These are phyloP conservation scores for Starmerella vitae DNA, from an alignment of 805 yeast genomes.

Conservation along the genomic window DNA sequence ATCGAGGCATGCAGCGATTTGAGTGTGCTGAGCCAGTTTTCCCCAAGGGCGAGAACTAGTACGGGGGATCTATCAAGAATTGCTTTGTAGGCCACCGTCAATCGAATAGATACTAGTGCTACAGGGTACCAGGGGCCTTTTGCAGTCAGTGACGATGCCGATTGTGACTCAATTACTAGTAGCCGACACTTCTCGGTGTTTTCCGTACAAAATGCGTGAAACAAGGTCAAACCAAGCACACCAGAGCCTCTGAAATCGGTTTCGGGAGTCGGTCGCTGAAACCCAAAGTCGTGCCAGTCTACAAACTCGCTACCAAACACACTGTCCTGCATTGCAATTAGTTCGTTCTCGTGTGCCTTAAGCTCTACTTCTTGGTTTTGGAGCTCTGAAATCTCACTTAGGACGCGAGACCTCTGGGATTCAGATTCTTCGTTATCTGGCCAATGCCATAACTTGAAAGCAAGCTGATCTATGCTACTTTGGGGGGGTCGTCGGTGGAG, in stretches of 20 bases:
- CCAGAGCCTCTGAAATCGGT: slow-evolving; percentile 30
- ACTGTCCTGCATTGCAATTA: neutral
- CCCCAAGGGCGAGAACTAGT: slow-evolving; percentile 6
- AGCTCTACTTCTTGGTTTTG: slow-evolving; percentile 1
- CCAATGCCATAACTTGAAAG: slow-evolving; percentile 6
- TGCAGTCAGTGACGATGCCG: slow-evolving; percentile 4
- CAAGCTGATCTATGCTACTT: slow-evolving; percentile 6
- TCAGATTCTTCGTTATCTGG: slow-evolving; percentile 5
- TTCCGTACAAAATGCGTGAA: slow-evolving; percentile 18
- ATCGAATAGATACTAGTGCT: slow-evolving; percentile 27
- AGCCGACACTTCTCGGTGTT: slow-evolving; percentile 8
- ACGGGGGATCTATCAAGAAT: slow-evolving; percentile 9
- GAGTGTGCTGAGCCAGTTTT: slow-evolving; percentile 3
- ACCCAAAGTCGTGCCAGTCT: slow-evolving; percentile 30
- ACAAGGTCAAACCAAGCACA: slow-evolving; percentile 21
- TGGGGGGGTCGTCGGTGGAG: slow-evolving; percentile 5
- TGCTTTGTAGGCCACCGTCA: slow-evolving; percentile 15
- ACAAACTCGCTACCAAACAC: neutral
- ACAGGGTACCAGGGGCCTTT: slow-evolving; percentile 25
- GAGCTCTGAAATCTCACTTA: slow-evolving; percentile 1
- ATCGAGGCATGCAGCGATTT: slow-evolving; percentile 15
- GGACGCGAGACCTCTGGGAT: slow-evolving; percentile 1
- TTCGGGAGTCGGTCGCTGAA: slow-evolving; percentile 30
- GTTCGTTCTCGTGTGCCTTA: neutral
- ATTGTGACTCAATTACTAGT: slow-evolving; percentile 22